Evolutionary conservation across 2,329 filamentous ascomycete species (phyloP).

Genomic region (Diaporthe sp.): DNA sequence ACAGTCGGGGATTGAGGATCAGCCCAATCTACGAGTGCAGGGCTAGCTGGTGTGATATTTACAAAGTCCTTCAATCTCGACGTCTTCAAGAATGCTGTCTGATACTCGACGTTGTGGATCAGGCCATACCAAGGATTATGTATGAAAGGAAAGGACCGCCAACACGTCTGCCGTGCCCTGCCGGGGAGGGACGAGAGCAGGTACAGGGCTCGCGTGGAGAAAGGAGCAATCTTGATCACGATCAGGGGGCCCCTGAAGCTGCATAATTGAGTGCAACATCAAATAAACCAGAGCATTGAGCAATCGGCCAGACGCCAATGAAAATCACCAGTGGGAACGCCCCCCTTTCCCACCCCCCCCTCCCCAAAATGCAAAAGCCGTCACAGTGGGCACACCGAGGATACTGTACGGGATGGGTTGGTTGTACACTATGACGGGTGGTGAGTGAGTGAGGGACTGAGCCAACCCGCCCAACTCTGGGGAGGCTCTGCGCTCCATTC

Average conservation of each 20-base stretch:
- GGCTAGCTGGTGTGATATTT: neutral
- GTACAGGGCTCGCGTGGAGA: neutral
- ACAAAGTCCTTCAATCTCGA: neutral
- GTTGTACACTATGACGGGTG: too few relatives aligned
- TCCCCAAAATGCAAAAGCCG: constrained; percentile 1
- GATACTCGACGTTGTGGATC: neutral
- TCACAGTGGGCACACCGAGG: constrained; percentile 20
- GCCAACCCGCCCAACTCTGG: neutral
- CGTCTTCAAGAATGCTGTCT: neutral
- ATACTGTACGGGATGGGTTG: too few relatives aligned
- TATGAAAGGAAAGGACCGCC: neutral
- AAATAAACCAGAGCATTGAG: constrained; percentile 24
- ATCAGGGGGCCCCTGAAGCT: constrained; percentile 25
- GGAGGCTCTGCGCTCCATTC: constrained; percentile 24
- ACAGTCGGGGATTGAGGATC: constrained; percentile 14
- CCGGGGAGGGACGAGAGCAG: neutral
- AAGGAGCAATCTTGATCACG: constrained; percentile 26
- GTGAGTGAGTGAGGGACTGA: too few relatives aligned
- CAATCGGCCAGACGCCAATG: constrained; percentile 23
- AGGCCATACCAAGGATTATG: neutral
- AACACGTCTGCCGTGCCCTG: neutral
- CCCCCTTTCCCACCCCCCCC: neutral
- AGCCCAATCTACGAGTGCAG: too few relatives aligned
- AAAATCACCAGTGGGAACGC: constrained; percentile 18
- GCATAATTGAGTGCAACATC: constrained; percentile 22